Conservation (phyloP, 2,329 filamentous ascomycete species). For the Cordyceps javanica region DNA sequence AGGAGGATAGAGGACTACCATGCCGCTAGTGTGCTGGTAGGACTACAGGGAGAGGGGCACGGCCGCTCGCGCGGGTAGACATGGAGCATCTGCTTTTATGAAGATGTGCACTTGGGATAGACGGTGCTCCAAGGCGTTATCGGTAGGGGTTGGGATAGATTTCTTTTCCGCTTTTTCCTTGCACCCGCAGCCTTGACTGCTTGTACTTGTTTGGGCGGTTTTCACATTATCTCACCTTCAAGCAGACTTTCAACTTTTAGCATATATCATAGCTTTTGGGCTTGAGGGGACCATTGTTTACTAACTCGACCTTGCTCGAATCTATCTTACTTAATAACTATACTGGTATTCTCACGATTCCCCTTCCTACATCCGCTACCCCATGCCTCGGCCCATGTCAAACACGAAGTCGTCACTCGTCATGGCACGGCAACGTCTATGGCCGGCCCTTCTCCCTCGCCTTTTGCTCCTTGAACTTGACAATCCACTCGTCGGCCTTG, state of each 20-base stretch:
- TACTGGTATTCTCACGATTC: not conserved
- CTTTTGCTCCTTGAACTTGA: slow-evolving; percentile 75
- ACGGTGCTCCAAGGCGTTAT: not conserved
- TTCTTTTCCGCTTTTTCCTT: not conserved
- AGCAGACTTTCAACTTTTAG: not conserved
- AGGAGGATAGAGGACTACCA: slow-evolving; percentile 10
- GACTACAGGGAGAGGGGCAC: slow-evolving; percentile 11
- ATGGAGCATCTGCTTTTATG: not conserved
- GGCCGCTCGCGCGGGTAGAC: not conserved
- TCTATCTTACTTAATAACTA: not conserved
- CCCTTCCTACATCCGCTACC: not conserved
- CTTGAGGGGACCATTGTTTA: not conserved
- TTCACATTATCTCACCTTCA: not conserved
- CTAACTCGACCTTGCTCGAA: not conserved
- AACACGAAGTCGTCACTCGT: not conserved
- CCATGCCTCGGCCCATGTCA: not conserved
- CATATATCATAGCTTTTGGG: not conserved
- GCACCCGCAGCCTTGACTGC: not conserved
- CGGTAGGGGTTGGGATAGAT: not conserved
- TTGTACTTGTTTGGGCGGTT: slow-evolving; percentile 1
- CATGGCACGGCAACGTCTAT: not conserved
- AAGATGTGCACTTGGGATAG: not conserved
- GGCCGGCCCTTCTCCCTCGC: slow-evolving; percentile 36
- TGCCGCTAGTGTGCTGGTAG: slow-evolving; percentile 15
- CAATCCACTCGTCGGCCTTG: slow-evolving; percentile 69